Base-by-base conservation (phyloP, 441 rosid genomes). In the Euphorbia corollata region DNA sequence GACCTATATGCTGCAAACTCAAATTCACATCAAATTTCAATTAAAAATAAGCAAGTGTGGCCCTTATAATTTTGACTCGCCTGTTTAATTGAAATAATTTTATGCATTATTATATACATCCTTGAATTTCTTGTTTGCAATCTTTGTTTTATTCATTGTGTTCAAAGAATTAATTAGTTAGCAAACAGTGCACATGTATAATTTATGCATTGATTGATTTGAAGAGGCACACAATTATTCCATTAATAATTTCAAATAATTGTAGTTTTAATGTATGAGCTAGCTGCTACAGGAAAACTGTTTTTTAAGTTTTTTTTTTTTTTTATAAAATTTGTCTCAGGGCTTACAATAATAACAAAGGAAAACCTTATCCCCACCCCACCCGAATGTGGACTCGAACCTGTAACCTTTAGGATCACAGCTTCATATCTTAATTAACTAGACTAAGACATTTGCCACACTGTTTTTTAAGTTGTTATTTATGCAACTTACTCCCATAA, bases 41-140 rank as follows among this genome's bases (percentile, higher is more conserved):
- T 41, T 39, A 4, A 62, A 34, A 22, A 36, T 16, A n/a, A 43
- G 58, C 1, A 38, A 61, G 15, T n/a, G 45, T 59, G 65, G 68
- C 48, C 77, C 68, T 56, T 60, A 48, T 24, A 8, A 59, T 39
- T 51, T 73, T 72, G 68, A 67, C 75, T 73, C 73, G 69, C 68
- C 71, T 73, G n/a, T n/a, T 59, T 63, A 62, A 48, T 13, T 59
- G 60, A 59, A 8, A 50, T 39, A 50, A 24, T 43, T 63, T 36
- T 39, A 6, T 13, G 18, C 6, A 47, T 13, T 2, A 32, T 32
- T 32, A 32, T 38, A 18, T 4, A 2, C 1, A 19, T 2, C 9
- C 2, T 60, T 7, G 16, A 23, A 10, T 57, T 59, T 38, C 43
- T 32, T 16, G 12, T 8, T 32, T 15, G 39, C 39, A 13, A 30